Conservation (phyloP, 768 basidiomycete species). For the Boletales sp. region DNA sequence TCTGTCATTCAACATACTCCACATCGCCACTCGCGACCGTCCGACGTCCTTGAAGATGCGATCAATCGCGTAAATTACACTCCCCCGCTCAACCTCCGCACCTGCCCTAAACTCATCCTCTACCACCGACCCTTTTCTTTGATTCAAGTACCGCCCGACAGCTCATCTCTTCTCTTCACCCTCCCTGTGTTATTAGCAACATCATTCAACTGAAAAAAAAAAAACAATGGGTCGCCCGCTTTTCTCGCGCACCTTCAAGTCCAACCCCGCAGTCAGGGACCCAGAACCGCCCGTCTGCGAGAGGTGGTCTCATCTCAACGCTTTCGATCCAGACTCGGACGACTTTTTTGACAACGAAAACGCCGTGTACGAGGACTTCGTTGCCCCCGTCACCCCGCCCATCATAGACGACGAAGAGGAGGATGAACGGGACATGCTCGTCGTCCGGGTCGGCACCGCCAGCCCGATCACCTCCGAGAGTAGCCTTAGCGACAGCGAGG, state of each 20-base stretch:
- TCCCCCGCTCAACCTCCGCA: slow-evolving; percentile 27
- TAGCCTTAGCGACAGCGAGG: slow-evolving; percentile 44
- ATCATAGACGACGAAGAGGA: slow-evolving; percentile 14
- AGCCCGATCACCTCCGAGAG: slow-evolving; percentile 39
- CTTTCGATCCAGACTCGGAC: slow-evolving; percentile 80
- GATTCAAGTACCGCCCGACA: slow-evolving; percentile 12
- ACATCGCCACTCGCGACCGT: too few species aligned
- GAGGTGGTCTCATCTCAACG: slow-evolving; percentile 62
- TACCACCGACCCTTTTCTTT: slow-evolving; percentile 2
- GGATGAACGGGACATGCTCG: slow-evolving; percentile 32
- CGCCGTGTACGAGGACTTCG: slow-evolving; percentile 60
- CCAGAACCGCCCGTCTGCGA: slow-evolving; percentile 42
- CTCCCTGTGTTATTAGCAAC: slow-evolving; percentile 27
- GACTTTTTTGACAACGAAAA: slow-evolving; percentile 65
- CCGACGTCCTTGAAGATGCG: too few species aligned
- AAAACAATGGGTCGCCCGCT: slow-evolving; percentile 56
- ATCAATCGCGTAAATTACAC: too few species aligned
- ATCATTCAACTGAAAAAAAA: too few species aligned
- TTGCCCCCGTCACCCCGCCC: slow-evolving; percentile 36
- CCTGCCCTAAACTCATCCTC: slow-evolving; percentile 31
- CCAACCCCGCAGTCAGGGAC: slow-evolving; percentile 42
- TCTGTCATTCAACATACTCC: too few species aligned
- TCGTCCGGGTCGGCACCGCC: slow-evolving; percentile 29
- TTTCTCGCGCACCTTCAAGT: slow-evolving; percentile 44
- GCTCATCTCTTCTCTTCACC: neutral